Evolutionary conservation across 192 early-diverging fungal genomes (phyloP), one percentile per base, ranked within the genome.

Genomic region (Entomortierella parvispora): DNA sequence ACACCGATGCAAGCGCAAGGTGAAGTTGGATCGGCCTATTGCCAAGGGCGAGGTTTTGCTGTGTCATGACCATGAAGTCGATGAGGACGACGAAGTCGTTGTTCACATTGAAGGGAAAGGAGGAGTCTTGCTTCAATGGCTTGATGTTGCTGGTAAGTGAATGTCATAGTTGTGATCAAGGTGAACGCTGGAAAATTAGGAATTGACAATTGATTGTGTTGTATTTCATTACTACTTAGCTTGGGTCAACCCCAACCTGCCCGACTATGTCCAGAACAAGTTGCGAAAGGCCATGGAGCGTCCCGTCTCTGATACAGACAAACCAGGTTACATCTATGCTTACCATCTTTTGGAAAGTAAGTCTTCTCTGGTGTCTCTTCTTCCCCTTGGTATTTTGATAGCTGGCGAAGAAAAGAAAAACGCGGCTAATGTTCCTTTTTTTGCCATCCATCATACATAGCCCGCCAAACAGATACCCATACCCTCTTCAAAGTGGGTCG

Each of bases 401-500:
- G 7, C 33, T 23, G 31, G n/a, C 28, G 17, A 37, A 44, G 31
- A 52, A 22, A 37, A 20, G 6, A 18, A n/a, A 31, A 9, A 45
- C 2, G 43, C 49, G 4, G 11, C 28, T 25, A 6, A 63, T 18
- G 22, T 33, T 37, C 11, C 17, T 11, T 37, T 20, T 14, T 69
- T 43, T 9, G 25, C 14, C 15, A 6, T 3, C 23, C n/a, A n/a
- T 29, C 33, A n/a, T 23, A 7, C 26, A 43, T 51, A 74, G 70
- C 62, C 2, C 58, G 62, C 42, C 29, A 37, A 9, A 83, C 77
- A 0, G 50, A 46, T 6, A 76, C 77, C 0, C 72, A 76, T 42
- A 75, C 75, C 2, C 34, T 85, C 14, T 85, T 81, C 64, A 85
- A 85, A 48, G 79, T 85, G 22, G 84, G 84, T 2, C 61, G 84